Evolutionary conservation across 108 stramenopile species (phyloP).

Genomic region (Nitzschia inconspicua): DNA sequence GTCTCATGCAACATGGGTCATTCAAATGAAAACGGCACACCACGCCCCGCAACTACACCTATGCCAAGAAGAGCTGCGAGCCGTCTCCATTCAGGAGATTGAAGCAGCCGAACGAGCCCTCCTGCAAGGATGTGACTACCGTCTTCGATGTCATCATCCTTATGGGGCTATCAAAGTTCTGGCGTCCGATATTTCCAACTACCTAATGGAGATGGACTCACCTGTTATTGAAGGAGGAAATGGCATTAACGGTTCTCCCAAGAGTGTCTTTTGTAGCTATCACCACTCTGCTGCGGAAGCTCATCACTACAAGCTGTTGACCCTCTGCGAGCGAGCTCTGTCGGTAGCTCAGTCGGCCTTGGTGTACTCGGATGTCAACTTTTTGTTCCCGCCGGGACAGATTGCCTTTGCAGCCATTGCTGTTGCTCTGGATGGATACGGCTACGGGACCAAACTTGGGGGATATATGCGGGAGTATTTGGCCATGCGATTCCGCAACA

Average conservation of each 20-base stretch:
- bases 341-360: conserved; percentile 34
- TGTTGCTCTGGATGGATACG: conserved; percentile 27
- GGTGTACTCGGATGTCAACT: conserved; percentile 45
- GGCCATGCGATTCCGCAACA: conserved; percentile 22
- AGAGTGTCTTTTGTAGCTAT: not conserved
- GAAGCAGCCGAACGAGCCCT: conserved; percentile 40
- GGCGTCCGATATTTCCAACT: conserved; percentile 12
- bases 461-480: conserved; percentile 28
- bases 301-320: conserved; percentile 3
- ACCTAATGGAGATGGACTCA: not conserved
- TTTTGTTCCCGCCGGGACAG: conserved; percentile 41
- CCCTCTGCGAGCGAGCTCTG: conserved; percentile 27
- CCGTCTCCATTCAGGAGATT: conserved; percentile 39
- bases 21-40: conserved; percentile 27
- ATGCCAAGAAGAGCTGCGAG: conserved; percentile 30
- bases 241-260: not conserved
- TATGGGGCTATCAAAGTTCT: conserved; percentile 32
- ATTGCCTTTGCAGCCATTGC: conserved; percentile 51
- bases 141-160: conserved; percentile 49
- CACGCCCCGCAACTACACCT: conserved; percentile 9
- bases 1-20: conserved; percentile 38
- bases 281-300: not conserved
- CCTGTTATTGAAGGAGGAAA: not conserved
- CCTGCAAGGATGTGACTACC: conserved; percentile 42
- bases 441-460: conserved; percentile 8